Evolutionary conservation across 1,284 basidiomycete species (phyloP).

Genomic region (Sporisorium graminicola): DNA sequence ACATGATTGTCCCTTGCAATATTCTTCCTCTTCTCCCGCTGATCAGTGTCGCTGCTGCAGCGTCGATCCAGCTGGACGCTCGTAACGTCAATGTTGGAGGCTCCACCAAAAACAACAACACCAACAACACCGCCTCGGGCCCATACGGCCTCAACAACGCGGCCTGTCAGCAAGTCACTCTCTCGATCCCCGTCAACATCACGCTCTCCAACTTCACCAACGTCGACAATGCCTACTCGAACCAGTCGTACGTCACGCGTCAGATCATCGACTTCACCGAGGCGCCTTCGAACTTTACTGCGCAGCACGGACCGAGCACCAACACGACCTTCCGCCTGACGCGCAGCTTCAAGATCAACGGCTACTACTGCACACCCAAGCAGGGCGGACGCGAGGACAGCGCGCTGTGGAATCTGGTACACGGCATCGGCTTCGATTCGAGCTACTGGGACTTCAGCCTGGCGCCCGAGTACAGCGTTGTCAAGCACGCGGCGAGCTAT

Average conservation of each 20-base stretch:
- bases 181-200: slow-evolving; percentile 31
- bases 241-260: slow-evolving; percentile 46
- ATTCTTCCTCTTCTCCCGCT: too few relatives aligned
- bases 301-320: slow-evolving; percentile 15
- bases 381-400: slow-evolving; percentile 15
- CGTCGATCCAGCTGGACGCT: slow-evolving; percentile 20
- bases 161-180: slow-evolving; percentile 25
- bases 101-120: not conserved
- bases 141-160: slow-evolving; percentile 50
- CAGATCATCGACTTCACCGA: slow-evolving; percentile 39
- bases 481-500: slow-evolving; percentile 49
- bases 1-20: too few relatives aligned
- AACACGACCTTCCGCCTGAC: slow-evolving; percentile 16
- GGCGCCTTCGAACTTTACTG: slow-evolving; percentile 41
- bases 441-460: slow-evolving; percentile 50
- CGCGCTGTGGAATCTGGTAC: slow-evolving; percentile 40
- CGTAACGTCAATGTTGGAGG: slow-evolving; percentile 1
- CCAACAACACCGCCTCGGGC: slow-evolving; percentile 16
- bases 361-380: slow-evolving; percentile 43
- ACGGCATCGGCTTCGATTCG: slow-evolving; percentile 55
- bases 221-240: slow-evolving; percentile 43
- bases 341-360: slow-evolving; percentile 36
- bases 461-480: slow-evolving; percentile 37
- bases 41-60: too few relatives aligned
- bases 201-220: slow-evolving; percentile 37